Conservation (phyloP, 2,329 filamentous ascomycete species). For the Lithohypha guttulata region DNA sequence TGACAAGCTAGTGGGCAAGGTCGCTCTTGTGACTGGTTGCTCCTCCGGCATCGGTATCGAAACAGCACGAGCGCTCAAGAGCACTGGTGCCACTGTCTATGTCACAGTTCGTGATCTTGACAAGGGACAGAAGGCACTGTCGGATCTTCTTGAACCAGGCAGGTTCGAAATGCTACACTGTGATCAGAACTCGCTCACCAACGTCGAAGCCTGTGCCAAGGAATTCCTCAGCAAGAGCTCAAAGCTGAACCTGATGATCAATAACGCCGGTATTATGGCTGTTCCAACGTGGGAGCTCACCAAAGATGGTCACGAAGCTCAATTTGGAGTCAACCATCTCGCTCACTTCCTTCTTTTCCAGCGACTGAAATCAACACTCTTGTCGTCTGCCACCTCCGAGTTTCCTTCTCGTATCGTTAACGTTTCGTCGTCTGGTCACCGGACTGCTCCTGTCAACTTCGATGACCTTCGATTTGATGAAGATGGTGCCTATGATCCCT, state of each 20-base stretch:
- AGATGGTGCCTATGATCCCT: constrained; percentile 27
- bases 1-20: constrained; percentile 23
- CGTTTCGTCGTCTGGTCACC: constrained; percentile 37
- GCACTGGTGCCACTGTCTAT: constrained; percentile 31
- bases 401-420: constrained; percentile 40
- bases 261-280: constrained; percentile 15
- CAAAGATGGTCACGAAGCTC: constrained; percentile 38
- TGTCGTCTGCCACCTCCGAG: constrained; percentile 27
- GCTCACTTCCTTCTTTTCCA: constrained; percentile 43
- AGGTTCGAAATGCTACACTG: constrained; percentile 26
- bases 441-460: constrained; percentile 23
- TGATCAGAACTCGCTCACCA: constrained; percentile 25
- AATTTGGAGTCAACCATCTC: constrained; percentile 31
- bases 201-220: constrained; percentile 23
- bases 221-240: constrained; percentile 18
- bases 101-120: constrained; percentile 28
- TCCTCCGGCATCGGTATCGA: constrained; percentile 31
- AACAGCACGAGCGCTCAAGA: constrained; percentile 29
- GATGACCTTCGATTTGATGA: constrained; percentile 33
- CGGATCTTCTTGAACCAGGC: constrained; percentile 19
- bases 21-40: constrained; percentile 31
- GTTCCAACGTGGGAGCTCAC: constrained; percentile 18
- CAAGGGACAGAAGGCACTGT: constrained; percentile 25
- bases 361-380: constrained; percentile 36
- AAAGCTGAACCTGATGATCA: constrained; percentile 11